Evolutionary conservation across 306 rosid species (phyloP), one percentile per base, ranked within the genome.

Genomic region (Cicer chorassanicum): DNA sequence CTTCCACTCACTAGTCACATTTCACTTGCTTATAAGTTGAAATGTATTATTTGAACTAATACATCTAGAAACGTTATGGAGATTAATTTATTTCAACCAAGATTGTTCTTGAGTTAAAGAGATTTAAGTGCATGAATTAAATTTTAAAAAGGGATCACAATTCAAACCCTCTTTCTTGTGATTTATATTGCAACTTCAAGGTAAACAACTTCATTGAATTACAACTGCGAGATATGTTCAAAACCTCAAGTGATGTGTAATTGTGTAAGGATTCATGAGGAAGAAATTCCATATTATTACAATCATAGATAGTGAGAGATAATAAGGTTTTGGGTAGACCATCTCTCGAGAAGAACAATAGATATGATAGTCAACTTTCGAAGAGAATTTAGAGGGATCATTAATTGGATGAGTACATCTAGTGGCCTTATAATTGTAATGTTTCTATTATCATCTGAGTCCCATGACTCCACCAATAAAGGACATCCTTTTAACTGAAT

Each of bases 211-310:
- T 55, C 13, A 55, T 18, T 55, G 61, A 55, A 18, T 18, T 7
- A 55, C 61, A 55, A 19, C 61, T 55, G 8, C 21, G 0, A 7
- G 3, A 8, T 18, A 55, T 18, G 7, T 55, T 4, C 61, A 55
- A 55, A 16, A 16, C 4, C 61, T 18, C 13, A 0, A 55, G 61
- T 55, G 61, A 55, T 3, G 36, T 55, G n/a, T 55, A 18, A 8
- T 18, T 55, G 34, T 18, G 61, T 12, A 55, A 55, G 61, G 61
- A 55, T 8, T 55, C 61, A 55, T 8, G 38, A 55, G 61, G 13
- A 16, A 55, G 9, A 13, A 55, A 55, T 55, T 55, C 61, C 36
- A 55, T 5, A 55, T 73, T 59, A 57, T 57, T 46, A 14, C 59
- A 73, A n/a, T 21, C 34, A 24, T 24, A 24, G 34, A 24, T 2